Percentiles rank a stretch among this genome's conserved stretches.
These are phyloP conservation scores for Neurospora tetrasperma DNA, from an alignment of 495 filamentous ascomycete species.

Conservation along the genomic window DNA sequence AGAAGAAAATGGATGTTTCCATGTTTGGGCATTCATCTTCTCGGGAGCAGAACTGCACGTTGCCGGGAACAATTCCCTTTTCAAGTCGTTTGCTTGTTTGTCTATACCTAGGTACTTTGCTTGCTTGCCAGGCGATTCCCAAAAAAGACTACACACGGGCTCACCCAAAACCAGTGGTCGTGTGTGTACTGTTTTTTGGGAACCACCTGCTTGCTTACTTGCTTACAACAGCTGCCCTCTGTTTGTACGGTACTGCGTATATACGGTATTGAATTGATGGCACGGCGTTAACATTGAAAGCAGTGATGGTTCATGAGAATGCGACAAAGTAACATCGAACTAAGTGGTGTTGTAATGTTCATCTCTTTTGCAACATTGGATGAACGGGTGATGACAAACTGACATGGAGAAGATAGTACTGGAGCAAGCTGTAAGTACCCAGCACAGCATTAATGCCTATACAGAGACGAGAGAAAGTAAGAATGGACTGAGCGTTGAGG, in stretches of 20 bases:
- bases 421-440: background rate
- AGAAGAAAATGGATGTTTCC: background rate
- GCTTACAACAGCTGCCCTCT: background rate
- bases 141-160: too few species aligned
- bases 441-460: background rate
- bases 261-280: background rate
- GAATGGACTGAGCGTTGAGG: background rate
- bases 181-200: too few species aligned
- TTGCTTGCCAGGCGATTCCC: too few species aligned
- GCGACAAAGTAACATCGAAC: background rate
- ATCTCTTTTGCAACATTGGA: background rate
- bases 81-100: background rate
- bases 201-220: background rate
- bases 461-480: background rate
- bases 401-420: background rate
- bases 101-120: background rate
- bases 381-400: background rate
- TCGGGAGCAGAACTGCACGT: background rate
- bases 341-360: background rate
- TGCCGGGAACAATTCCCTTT: constrained; percentile 1
- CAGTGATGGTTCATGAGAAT: background rate
- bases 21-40: background rate
- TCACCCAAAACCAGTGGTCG: too few species aligned
- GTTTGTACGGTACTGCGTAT: background rate
- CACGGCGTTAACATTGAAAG: background rate